Evolutionary conservation across 2,329 filamentous ascomycete species (phyloP), one percentile per base, ranked within the genome.

Genomic region (Fusarium burgessii): DNA sequence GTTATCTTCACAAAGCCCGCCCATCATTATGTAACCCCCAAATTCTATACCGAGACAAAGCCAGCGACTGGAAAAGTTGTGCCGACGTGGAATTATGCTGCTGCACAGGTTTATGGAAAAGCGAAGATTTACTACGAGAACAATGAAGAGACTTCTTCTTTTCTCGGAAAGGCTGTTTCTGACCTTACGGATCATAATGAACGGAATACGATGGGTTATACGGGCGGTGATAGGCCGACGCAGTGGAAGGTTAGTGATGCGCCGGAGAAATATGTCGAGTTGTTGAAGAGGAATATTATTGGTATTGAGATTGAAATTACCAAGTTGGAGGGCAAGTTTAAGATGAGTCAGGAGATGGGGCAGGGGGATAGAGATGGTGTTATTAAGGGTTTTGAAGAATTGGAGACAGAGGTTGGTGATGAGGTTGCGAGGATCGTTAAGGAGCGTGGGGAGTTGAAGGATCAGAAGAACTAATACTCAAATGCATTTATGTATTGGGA

Each of bases 81-180:
- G 5, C 90, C 90, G 1, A 93, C 90, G 0, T 92, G 90, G 91
- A 90, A 93, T 77, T 93, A 92, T 73, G 83, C 88, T 0, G 89
- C 90, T 0, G 90, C 86, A 0, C 89, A 92, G 75, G 87, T 83
- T 0, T 92, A 92, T 71, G 90, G 90, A 2, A 84, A 78, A 6
- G 86, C 87, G 2, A 85, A 63, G 0, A 79, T 91, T 3, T 87
- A 84, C 71, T 85, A 80, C 56, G 86, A 91, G 6, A 82, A 82
- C 32, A 77, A 82, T 0, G 70, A 78, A 0, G 81, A 84, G 25
- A 88, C 88, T 0, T 75, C 76, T 0, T 62, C 51, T 0, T 84
- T 87, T 59, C 74, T 92, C 6, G 62, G 78, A 1, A 80, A 74
- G 40, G 88, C 90, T 71, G 77, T 91, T 4, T 70, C 80, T 3